Base-by-base conservation (phyloP, 2,329 filamentous ascomycete species). In the Periconia sp. region DNA sequence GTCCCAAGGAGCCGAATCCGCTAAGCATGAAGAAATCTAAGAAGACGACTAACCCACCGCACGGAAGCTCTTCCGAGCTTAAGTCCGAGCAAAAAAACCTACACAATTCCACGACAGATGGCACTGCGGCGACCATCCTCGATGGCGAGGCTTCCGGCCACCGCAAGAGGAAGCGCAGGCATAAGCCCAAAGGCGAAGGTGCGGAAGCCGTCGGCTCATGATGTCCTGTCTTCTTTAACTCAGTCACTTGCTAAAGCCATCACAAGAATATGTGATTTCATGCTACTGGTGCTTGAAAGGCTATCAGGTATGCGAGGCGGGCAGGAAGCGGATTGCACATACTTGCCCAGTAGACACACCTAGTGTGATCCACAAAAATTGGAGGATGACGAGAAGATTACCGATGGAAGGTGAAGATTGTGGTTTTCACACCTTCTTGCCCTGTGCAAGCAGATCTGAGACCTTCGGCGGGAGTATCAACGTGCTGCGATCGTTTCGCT, bases 381-480 rank as follows among this genome's bases (percentile, higher is more conserved):
- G n/a, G n/a, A n/a, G n/a, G n/a, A n/a, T n/a, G n/a, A n/a, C n/a
- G n/a, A n/a, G 18, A 21, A 11, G 12, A 38, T 29, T 26, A 15
- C 25, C 15, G 15, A 13, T 31, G 10, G 13, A 29, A 29, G 26
- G 26, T 8, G 19, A 36, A 13, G n/a, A 32, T 8, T 29, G 21
- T 28, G 15, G 33, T n/a, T 28, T 13, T 48, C 63, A 79, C 3
- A 78, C 74, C 51, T 77, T 77, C 61, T 76, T 78, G 26, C 76
- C 76, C 52, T 74, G 70, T 2, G 72, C 72, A 32, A 79, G 57
- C 38, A 78, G 59, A 31, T 78, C 76, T 11, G 69, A 72, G 3
- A 99, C 92, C 70, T 99, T 99, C 0, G 92, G 92, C 22, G 94
- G 94, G 50, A 99, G 75, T 1, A 97, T 87, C 45, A 99, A 69